Evolutionary conservation across 495 filamentous ascomycete species (phyloP).

Genomic region (Xylaria curta): DNA sequence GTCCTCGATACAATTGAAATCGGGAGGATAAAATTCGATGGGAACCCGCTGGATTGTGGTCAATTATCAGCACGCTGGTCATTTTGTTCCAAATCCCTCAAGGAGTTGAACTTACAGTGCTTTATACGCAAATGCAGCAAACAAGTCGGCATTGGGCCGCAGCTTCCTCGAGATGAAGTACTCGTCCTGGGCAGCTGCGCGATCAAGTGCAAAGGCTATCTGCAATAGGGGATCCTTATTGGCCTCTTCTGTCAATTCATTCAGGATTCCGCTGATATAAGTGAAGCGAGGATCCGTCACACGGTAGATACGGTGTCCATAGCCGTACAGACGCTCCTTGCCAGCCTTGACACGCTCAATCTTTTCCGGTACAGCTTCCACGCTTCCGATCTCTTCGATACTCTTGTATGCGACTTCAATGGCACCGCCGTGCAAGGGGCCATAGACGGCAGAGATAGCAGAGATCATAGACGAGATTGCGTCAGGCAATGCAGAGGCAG

Average conservation of each 20-base stretch:
- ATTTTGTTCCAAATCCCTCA: neutral
- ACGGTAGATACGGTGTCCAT: conserved; percentile 65
- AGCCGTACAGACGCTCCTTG: conserved; percentile 62
- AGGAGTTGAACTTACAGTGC: conserved; percentile 46
- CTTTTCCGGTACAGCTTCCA: conserved; percentile 54
- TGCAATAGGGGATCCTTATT: conserved; percentile 53
- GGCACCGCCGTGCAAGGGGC: conserved; percentile 64
- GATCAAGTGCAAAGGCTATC: conserved; percentile 58
- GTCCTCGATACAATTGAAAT: conserved; percentile 39
- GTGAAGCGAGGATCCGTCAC: conserved; percentile 58
- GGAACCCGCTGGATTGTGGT: conserved; percentile 34
- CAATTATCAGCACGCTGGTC: conserved; percentile 8
- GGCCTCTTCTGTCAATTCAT: conserved; percentile 46
- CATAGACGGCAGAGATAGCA: conserved; percentile 57
- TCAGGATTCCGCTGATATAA: conserved; percentile 55
- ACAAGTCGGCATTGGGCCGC: conserved; percentile 65
- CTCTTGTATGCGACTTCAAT: conserved; percentile 61
- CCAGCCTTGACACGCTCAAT: conserved; percentile 59
- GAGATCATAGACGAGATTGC: conserved; percentile 47
- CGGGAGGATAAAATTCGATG: conserved; percentile 36
- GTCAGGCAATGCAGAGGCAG: conserved; percentile 50
- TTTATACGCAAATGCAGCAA: conserved; percentile 63
- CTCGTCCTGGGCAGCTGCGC: conserved; percentile 54
- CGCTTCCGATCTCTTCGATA: conserved; percentile 52
- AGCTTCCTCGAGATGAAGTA: conserved; percentile 58